A percentile compares a stretch with the other conserved stretches of the same genome.
These are phyloP conservation scores for Lithohypha guttulata DNA, from an alignment of 2,329 filamentous ascomycete species.

Conservation along the genomic window DNA sequence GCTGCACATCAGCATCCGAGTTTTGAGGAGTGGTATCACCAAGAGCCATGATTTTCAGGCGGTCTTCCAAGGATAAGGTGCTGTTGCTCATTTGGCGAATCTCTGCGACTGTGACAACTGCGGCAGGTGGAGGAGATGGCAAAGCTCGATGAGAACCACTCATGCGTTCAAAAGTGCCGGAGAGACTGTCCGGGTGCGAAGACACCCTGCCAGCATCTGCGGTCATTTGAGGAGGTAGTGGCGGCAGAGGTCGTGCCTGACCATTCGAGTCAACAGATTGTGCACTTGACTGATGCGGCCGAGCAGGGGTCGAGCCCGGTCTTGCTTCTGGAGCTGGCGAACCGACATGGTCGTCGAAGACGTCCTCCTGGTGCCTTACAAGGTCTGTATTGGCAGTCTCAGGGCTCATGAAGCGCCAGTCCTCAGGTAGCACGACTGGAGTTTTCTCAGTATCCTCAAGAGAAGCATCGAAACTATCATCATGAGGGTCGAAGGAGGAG, in stretches of 20 bases:
- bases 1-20: conserved; percentile 53
- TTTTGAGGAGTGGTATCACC: conserved; percentile 53
- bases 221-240: conserved; percentile 50
- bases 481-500: conserved; percentile 48
- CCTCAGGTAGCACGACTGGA: conserved; percentile 91
- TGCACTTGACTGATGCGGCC: conserved; percentile 50
- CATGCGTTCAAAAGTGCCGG: conserved; percentile 62
- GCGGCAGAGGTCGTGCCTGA: conserved; percentile 75
- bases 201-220: conserved; percentile 16
- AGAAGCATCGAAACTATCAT: conserved; percentile 92
- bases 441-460: conserved; percentile 95
- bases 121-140: conserved; percentile 59
- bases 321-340: conserved; percentile 54
- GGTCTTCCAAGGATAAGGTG: conserved; percentile 76
- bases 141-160: conserved; percentile 56
- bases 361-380: conserved; percentile 49
- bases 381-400: conserved; percentile 48
- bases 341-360: conserved; percentile 52
- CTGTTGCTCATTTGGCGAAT: conserved; percentile 63
- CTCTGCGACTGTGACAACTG: conserved; percentile 62
- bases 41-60: conserved; percentile 74
- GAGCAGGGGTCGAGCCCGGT: conserved; percentile 38
- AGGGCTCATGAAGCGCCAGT: conserved; percentile 75
- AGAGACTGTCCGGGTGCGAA: conserved; percentile 31
- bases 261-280: conserved; percentile 68